Base-by-base conservation (phyloP, 805 yeast genomes). In the Sugiyamaella qingdaonensis region DNA sequence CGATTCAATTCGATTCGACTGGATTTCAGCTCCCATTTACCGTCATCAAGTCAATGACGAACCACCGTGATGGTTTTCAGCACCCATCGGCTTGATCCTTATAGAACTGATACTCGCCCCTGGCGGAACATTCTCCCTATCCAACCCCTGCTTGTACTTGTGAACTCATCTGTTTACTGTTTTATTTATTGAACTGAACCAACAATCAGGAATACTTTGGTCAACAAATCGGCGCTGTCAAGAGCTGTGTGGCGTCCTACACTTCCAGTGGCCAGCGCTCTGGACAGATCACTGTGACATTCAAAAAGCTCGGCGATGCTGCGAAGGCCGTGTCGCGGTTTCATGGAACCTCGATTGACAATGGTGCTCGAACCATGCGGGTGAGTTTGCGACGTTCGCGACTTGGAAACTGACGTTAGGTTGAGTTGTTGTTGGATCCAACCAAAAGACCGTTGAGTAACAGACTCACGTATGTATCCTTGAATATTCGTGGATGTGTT, bases 311-410 rank as follows among this genome's bases (percentile, higher is more conserved):
- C 49, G 83, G 84, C 55, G 78, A 78, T 68, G 98, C 98, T 49
- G 73, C 79, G 57, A 77, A 74, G 64, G 96, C 97, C 48, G 87
- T 87, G 64, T 81, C 82, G 65, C 84, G 84, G 65, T 92, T 85
- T 76, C 87, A 92, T 71, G 92, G 94, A 66, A 92, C 96, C 44
- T 91, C 96, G 65, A 87, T 94, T 64, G 99, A 94, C 68, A 84
- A 84, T 52, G 97, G 97, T 56, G 78, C 83, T 56, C 70, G 80
- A 60, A 85, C 78, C 69, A 80, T 94, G 77, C 86, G 79, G 71
- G 72, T 68, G 55, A 44, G 68, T 73, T 29, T 11, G 35, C 42
- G 11, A n/a, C 31, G 21, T 24, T 46, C 13, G 35, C 10, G 35
- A 32, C 13, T 35, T n/a, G 18, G 24, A 24, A 13, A 36, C 59